Evolutionary conservation across 345 rosid genomes (phyloP), one percentile per base, ranked within the genome.

Genomic region (Noccaea bulbosa): DNA sequence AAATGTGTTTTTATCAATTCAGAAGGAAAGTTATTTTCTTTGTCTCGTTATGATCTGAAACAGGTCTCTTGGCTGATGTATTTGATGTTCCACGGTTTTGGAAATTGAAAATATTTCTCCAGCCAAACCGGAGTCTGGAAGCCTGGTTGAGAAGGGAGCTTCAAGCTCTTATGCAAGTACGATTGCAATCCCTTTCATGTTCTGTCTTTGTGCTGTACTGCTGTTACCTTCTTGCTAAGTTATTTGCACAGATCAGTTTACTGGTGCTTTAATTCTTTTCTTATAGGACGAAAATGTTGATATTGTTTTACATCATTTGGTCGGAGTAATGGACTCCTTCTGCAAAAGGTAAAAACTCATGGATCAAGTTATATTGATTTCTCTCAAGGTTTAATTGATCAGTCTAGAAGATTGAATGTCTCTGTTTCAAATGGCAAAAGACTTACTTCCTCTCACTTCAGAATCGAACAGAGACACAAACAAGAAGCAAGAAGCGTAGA

Each of bases 131-230:
- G 33, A 84, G 93, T 91, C 85, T 93, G 47, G 83, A 78, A 32
- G 55, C 73, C 47, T 91, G 97, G 97, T 68, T 88, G 82, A 86
- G 67, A 81, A 89, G 96, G 62, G 98, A 93, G 81, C 74, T 87
- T 69, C 97, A 93, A 73, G 87, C 98, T 79, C 74, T 91, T 32
- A 79, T 88, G 84, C 94, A 87, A 92, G 98, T 69, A 52, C 15
- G 11, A 20, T 17, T 65, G 17, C 30, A 11, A 15, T 12, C 24
- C 39, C 16, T 37, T 50, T 48, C 3, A 5, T 24, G 5, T 32
- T 3, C 8, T 8, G 2, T 24, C 2, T 67, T 67, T 10, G 0
- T 35, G 44, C 11, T 24, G 27, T 24, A 24, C 27, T 24, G 27
- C 27, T 74, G 9, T 67, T 49, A 43, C 11, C 20, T 14, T 22